Base-by-base conservation (phyloP, 1,284 basidiomycete genomes). In the Ceratobasidium sp. region DNA sequence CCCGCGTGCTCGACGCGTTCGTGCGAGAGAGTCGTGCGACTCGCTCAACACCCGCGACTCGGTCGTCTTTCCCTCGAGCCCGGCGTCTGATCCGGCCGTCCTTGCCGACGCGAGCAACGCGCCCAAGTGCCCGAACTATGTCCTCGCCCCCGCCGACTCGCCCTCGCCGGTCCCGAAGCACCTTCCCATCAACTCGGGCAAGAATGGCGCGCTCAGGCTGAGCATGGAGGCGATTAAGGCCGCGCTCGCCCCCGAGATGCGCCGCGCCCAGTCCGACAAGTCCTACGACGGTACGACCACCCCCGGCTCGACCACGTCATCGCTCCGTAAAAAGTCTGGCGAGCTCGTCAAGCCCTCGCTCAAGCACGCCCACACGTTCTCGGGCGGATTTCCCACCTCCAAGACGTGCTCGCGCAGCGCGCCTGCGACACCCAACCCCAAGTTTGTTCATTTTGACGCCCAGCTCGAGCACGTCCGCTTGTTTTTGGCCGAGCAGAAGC, bases 401-500 rank as follows among this genome's bases (percentile, higher is more conserved):
- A 67, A 58, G 63, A 69, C 57, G 32, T 52, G 63, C 77, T 86
- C 82, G 77, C 90, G 87, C 30, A 90, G 88, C 46, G 93, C 94
- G 0, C 83, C 88, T 1, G 92, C 93, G 0, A 93, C 94, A 0
- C 83, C 82, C 38, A 1, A 73, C 23, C 87, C 87, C 6, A 97
- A 97, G 81, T 90, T 88, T 43, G 97, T 99, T 9, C 95, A 98
- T 79, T 99, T 99, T 77, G 94, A 98, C 82, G 82, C 90, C 6
- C 88, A 96, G 79, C 88, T 98, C 70, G 96, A 98, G 81, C 91
- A 91, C 75, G 92, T 98, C 77, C 96, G 96, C 82, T 86, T 97
- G 69, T 98, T 98, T 84, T 84, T 96, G 67, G 91, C 95, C 32
- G 92, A 95, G 82, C 96, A 98, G 82, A 94, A 95, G 81, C 97